These are phyloP conservation scores for Toxicodendron radicans DNA, from an alignment of 345 rosid species.

Conservation along the genomic window DNA sequence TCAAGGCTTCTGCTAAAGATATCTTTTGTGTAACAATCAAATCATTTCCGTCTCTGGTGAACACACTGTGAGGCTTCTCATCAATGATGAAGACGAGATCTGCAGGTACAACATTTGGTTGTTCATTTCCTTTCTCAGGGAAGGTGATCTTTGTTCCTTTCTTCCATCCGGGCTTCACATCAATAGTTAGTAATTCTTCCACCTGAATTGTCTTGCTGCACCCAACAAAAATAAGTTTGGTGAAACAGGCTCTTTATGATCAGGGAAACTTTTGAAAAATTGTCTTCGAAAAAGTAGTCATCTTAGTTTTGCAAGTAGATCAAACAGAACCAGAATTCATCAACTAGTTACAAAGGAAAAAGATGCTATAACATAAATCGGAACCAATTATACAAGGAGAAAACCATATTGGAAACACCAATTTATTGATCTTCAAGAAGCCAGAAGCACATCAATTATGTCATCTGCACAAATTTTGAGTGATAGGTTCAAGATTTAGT, in stretches of 20 bases:
- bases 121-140: slow-evolving; percentile 51
- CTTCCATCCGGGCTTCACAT: slow-evolving; percentile 59
- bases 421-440: no score
- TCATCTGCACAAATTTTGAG: no score
- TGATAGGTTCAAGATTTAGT: no score
- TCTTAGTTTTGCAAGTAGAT: no score
- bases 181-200: slow-evolving; percentile 47
- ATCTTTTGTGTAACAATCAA: slow-evolving; percentile 43
- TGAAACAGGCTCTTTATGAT: background rate
- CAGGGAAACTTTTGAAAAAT: background rate
- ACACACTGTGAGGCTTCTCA: slow-evolving; percentile 61
- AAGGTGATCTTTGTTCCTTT: slow-evolving; percentile 58
- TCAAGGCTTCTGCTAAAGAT: slow-evolving; percentile 58
- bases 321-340: no score
- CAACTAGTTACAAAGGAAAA: no score
- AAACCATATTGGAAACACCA: no score
- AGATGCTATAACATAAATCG: no score
- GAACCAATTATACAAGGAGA: no score
- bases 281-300: no score
- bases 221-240: background rate
- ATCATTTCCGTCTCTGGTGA: slow-evolving; percentile 61
- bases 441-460: no score
- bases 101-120: slow-evolving; percentile 41
- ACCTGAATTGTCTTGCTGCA: slow-evolving; percentile 38
- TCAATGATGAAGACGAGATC: slow-evolving; percentile 57